Base-by-base conservation (phyloP, 1,139 yeast species). In the Scheffersomyces stambukii region DNA sequence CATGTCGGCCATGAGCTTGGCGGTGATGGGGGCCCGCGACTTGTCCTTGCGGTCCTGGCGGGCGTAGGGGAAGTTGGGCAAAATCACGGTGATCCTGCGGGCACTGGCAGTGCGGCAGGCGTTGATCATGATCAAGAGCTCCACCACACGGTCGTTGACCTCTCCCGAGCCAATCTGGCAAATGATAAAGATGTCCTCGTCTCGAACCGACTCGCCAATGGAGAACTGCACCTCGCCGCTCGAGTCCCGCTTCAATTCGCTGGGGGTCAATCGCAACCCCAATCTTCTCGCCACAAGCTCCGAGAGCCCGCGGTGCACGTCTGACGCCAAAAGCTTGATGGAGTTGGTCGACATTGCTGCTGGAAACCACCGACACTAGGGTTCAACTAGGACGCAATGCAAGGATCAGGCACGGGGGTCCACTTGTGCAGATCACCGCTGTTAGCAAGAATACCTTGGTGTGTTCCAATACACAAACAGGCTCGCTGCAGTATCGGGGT, bases 141-240 rank as follows among this genome's bases (percentile, higher is more conserved):
- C 93, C 76, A 82, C 71, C 24, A 82, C 61, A 38, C 77, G 70
- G 50, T 81, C 88, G 49, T 81, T 82, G 30, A 81, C 70, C 31
- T 81, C 75, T 13, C 86, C 81, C 6, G 94, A 82, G 6, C 97
- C 96, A 31, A 93, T 81, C 57, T 93, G 97, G 30, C 70, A 77
- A 42, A 93, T 86, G 45, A 93, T 89, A 52, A 91, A 91, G 25
- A 91, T 95, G 52, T 91, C 97, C 54, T 91, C 96, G 52, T 91
- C 97, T 58, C 98, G 78, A 23, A 91, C 95, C 19, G 95, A 83
- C 21, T 78, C 89, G 23, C 96, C 97, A 32, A 82, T 79, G 10
- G 82, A 70, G 21, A 80, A 80, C 13, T 81, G 77, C 4, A 81
- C 77, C 54, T 81, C 88, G 26, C 80, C 79, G 38, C 83, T 81